phyloP scores from a whole-genome alignment of 2,329 filamentous ascomycete species.

The Sodiomyces alkalinus region DNA sequence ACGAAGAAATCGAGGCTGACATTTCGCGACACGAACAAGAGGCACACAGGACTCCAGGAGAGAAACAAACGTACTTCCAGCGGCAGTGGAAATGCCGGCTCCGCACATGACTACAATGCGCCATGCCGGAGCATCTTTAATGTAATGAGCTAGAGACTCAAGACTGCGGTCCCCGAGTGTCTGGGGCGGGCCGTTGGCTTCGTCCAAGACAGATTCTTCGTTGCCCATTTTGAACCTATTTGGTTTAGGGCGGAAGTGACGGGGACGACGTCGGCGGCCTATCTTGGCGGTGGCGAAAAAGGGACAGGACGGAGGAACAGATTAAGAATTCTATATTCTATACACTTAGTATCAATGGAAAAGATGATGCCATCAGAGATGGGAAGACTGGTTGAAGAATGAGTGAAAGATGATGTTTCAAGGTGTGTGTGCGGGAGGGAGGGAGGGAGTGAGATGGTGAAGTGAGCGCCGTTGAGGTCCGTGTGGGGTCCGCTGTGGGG shows the following conservation, averaged over 20 bases:
- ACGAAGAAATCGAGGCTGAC: too few species aligned
- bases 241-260: conserved; percentile 17
- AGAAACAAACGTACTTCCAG: conserved; percentile 46
- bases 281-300: conserved; percentile 23
- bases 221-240: conserved; percentile 68
- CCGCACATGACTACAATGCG: conserved; percentile 81
- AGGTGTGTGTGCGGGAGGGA: too few species aligned
- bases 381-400: too few species aligned
- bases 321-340: too few species aligned
- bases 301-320: too few species aligned
- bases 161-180: conserved; percentile 56
- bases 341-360: too few species aligned
- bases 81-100: conserved; percentile 70
- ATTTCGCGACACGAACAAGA: too few species aligned
- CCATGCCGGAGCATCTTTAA: conserved; percentile 51
- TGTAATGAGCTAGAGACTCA: conserved; percentile 63
- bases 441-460: conserved; percentile 3
- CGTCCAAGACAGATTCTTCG: conserved; percentile 54
- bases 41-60: too few species aligned
- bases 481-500: too few species aligned
- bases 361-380: too few species aligned
- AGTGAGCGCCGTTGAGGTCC: conserved; percentile 2
- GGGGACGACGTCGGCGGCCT: conserved; percentile 22
- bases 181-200: conserved; percentile 46
- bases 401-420: too few species aligned